phyloP scores from a whole-genome alignment of 2,329 filamentous ascomycete species.

The Simplicillium sp. region DNA sequence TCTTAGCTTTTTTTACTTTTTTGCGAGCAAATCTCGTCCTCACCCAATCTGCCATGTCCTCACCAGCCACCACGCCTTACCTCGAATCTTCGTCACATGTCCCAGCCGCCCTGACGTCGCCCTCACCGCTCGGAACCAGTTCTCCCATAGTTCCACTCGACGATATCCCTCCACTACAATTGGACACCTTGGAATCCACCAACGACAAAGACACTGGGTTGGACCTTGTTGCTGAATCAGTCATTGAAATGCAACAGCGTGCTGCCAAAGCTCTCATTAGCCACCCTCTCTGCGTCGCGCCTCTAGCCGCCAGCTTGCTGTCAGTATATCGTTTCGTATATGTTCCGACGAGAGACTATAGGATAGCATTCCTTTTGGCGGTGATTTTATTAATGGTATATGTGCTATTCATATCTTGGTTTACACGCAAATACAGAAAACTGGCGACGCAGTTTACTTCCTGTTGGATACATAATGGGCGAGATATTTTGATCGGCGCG shows the following conservation, averaged over 20 bases:
- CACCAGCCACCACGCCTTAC: constrained; percentile 55
- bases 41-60: constrained; percentile 48
- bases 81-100: constrained; percentile 32
- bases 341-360: constrained; percentile 36
- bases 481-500: constrained; percentile 54
- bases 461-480: constrained; percentile 9
- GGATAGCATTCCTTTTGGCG: constrained; percentile 45
- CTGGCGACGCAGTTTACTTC: constrained; percentile 8
- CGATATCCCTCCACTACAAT: constrained; percentile 52
- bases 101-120: too few species aligned
- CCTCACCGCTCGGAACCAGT: constrained; percentile 39
- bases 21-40: constrained; percentile 73
- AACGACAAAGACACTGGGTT: constrained; percentile 59
- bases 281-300: constrained; percentile 46
- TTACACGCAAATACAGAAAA: constrained; percentile 23
- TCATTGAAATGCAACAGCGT: constrained; percentile 70
- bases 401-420: constrained; percentile 12
- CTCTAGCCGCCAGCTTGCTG: constrained; percentile 33
- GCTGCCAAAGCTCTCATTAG: constrained; percentile 54
- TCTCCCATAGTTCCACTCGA: constrained; percentile 29
- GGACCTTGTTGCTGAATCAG: constrained; percentile 67
- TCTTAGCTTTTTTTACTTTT: constrained; percentile 71
- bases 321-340: constrained; percentile 37
- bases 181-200: constrained; percentile 43
- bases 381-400: constrained; percentile 9